These are phyloP conservation scores for Phytophthora nicotianae DNA, from an alignment of 352 stramenopile species.

Conservation along the genomic window DNA sequence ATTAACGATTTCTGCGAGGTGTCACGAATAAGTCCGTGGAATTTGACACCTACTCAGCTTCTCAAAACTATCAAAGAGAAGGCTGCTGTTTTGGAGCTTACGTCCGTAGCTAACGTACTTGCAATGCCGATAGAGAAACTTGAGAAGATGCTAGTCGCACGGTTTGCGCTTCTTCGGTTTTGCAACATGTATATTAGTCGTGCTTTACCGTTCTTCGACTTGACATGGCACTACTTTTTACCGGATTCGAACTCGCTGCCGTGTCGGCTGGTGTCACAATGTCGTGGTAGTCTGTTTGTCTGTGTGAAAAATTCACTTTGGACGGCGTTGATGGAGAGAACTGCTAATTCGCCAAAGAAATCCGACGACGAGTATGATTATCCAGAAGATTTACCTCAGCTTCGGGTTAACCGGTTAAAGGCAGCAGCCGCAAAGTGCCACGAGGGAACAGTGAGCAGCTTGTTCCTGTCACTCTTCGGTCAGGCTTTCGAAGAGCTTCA, in stretches of 20 bases:
- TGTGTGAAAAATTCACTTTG: conserved; percentile 85
- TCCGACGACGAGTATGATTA: conserved; percentile 94
- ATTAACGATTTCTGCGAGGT: conserved; percentile 65
- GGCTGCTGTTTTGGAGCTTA: conserved; percentile 19
- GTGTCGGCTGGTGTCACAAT: conserved; percentile 57
- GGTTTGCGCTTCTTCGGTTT: conserved; percentile 71
- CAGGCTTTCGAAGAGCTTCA: conserved; percentile 89
- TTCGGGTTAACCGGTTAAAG: conserved; percentile 88
- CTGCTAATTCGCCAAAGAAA: conserved; percentile 74
- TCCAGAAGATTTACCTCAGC: conserved; percentile 84
- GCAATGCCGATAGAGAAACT: conserved; percentile 10
- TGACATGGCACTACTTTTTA: conserved; percentile 80
- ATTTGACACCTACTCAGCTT: conserved; percentile 49
- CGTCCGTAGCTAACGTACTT: conserved; percentile 12
- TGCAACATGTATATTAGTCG: conserved; percentile 77
- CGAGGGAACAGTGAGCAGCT: conserved; percentile 59
- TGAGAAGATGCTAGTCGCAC: conserved; percentile 46
- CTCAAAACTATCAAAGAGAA: conserved; percentile 41
- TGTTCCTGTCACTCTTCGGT: conserved; percentile 83
- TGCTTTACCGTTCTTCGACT: conserved; percentile 76
- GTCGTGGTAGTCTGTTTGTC: conserved; percentile 76
- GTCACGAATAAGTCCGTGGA: conserved; percentile 64
- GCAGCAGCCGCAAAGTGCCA: conserved; percentile 80
- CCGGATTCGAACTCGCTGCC: conserved; percentile 30
- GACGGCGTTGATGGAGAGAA: conserved; percentile 71